Base-by-base conservation (phyloP, 2,329 filamentous ascomycete genomes). In the Diaporthe sp. region DNA sequence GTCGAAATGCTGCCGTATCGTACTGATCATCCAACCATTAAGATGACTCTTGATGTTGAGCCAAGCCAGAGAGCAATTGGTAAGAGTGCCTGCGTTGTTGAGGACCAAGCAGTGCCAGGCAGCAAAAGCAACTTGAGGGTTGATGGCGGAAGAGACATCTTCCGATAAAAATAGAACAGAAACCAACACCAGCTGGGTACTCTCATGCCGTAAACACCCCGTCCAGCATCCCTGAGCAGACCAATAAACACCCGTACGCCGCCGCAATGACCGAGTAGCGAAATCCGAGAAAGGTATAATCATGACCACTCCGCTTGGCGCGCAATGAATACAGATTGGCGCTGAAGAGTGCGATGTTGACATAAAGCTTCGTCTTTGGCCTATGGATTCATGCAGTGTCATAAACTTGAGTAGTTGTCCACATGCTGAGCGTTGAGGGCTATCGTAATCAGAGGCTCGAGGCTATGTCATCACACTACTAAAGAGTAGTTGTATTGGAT, bases 201-300 rank as follows among this genome's bases (percentile, higher is more conserved):
- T 71, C 55, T 46, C 59, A 68, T 67, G 65, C 73, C 75, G 42
- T 59, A 12, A 77, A 75, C 69, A 75, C 75, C 73, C 62, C 34
- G 49, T 65, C 72, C 59, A 25, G 49, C 28, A 39, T 55, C 61
- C 74, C 70, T 57, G 42, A 59, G 49, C 46, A 65, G 74, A 61
- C 76, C 74, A 46, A 73, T 67, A 61, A 74, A 77, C 76, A 67
- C 76, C 76, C 42, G 55, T 73, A 77, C 76, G 74, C 76, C 76
- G 75, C 74, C 76, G 76, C 74, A 74, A 76, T 74, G 75, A 77
- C 74, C 58, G 61, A 74, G 68, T 61, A 74, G 76, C 74, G 72
- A 76, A 70, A 77, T 76, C 76, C 58, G 70, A 76, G 67, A 68
- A 74, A 55, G 62, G 53, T 70, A 71, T 62, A 73, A 73, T 73